A percentile compares a stretch with the other conserved stretches of the same genome.
phyloP scores from a whole-genome alignment of 1,139 yeast genomes.

The Zygosaccharomyces pseudobailii region DNA sequence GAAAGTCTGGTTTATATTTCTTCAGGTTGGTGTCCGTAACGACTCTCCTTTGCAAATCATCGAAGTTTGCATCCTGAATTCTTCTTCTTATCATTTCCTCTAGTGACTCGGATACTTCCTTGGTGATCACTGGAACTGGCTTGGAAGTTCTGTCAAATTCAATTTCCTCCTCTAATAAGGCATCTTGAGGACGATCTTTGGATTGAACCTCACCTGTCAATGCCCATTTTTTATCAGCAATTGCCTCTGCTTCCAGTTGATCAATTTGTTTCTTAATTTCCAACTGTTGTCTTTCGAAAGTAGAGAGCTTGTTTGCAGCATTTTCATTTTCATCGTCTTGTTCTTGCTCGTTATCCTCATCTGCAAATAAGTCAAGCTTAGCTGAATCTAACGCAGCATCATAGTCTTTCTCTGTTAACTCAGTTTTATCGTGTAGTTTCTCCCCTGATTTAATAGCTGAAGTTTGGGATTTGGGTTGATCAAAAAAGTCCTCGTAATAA shows the following conservation, averaged over 20 bases:
- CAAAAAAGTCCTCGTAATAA: conserved; percentile 72
- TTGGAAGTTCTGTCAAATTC: conserved; percentile 73
- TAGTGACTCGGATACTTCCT: conserved; percentile 75
- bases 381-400: conserved; percentile 56
- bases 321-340: conserved; percentile 41
- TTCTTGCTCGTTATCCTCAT: conserved; percentile 34
- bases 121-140: conserved; percentile 90
- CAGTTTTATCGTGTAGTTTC: conserved; percentile 36
- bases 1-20: conserved; percentile 45
- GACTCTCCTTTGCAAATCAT: conserved; percentile 74
- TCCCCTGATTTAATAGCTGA: conserved; percentile 14
- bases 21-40: conserved; percentile 50
- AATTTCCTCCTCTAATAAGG: conserved; percentile 63
- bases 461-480: conserved; percentile 39
- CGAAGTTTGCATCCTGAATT: conserved; percentile 69
- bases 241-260: conserved; percentile 76
- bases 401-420: conserved; percentile 44
- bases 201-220: conserved; percentile 88
- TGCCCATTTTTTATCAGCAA: conserved; percentile 91
- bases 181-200: conserved; percentile 76
- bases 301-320: conserved; percentile 49
- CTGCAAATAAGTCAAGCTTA: conserved; percentile 58
- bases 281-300: conserved; percentile 79
- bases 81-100: conserved; percentile 87
- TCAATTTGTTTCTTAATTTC: conserved; percentile 72